phyloP scores from a whole-genome alignment of 371 early-diverging fungal species.

The Mortierella sp. region DNA sequence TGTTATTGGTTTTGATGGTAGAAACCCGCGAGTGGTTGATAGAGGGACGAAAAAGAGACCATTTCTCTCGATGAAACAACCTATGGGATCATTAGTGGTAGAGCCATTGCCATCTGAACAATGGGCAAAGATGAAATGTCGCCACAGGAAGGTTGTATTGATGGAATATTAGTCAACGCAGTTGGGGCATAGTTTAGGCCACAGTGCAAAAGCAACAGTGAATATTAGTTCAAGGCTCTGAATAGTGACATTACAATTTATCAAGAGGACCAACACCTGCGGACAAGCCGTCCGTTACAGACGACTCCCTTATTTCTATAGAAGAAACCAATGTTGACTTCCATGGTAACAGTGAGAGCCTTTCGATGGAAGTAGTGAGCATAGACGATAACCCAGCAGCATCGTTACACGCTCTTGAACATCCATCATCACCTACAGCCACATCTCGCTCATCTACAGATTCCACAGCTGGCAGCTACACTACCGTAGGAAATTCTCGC shows the following conservation, averaged over 20 bases:
- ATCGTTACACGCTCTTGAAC: background rate
- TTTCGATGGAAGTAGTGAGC: background rate
- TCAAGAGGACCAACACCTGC: no score
- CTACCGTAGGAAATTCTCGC: background rate
- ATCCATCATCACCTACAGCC: background rate
- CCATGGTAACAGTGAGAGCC: background rate
- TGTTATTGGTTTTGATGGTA: background rate
- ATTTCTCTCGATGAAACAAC: conserved; percentile 37
- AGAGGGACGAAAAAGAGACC: conserved; percentile 45
- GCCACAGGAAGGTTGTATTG: conserved; percentile 37
- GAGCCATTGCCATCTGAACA: conserved; percentile 21
- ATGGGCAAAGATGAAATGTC: conserved; percentile 21
- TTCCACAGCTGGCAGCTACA: background rate
- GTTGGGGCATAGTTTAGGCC: no score
- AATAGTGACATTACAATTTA: no score
- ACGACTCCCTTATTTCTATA: conserved; percentile 1
- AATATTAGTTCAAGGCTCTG: background rate
- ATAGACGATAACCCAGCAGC: background rate
- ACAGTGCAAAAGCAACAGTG: no score
- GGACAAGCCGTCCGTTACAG: background rate
- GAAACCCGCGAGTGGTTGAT: conserved; percentile 50
- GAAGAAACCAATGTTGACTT: background rate
- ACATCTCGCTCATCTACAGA: conserved; percentile 8
- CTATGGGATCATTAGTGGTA: conserved; percentile 13
- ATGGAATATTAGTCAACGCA: conserved; percentile 27